These are phyloP conservation scores for rapeseed (Brassica napus) DNA, from an alignment of 345 rosid genomes.

Conservation along the genomic window DNA sequence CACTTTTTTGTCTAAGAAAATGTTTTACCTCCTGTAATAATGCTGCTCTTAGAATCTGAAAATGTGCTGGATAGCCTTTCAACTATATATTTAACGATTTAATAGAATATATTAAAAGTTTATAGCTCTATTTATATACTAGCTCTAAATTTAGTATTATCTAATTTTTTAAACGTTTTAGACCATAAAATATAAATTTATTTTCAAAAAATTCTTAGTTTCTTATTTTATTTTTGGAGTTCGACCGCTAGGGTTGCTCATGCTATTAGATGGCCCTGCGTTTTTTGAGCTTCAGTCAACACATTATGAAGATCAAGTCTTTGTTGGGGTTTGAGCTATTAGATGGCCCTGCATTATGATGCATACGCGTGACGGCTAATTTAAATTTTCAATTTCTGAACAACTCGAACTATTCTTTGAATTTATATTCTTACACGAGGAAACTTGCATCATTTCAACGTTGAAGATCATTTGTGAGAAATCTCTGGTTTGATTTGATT, in stretches of 20 bases:
- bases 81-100: too few relatives aligned
- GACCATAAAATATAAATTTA: too few relatives aligned
- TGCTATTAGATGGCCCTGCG: background rate
- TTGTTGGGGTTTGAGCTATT: background rate
- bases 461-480: background rate
- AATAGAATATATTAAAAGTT: too few relatives aligned
- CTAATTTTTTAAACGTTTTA: background rate
- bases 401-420: background rate
- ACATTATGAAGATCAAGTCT: background rate
- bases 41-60: background rate
- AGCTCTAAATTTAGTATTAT: background rate
- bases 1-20: too few relatives aligned
- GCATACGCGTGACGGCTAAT: background rate
- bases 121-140: too few relatives aligned
- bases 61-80: too few relatives aligned
- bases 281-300: background rate
- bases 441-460: background rate
- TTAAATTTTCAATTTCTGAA: constrained; percentile 2
- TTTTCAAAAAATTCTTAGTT: too few relatives aligned
- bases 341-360: background rate
- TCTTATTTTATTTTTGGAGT: too few relatives aligned
- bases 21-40: too few relatives aligned
- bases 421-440: background rate
- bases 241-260: too few relatives aligned
- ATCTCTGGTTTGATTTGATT: background rate